These are phyloP conservation scores for Coniochaeta hoffmannii DNA, from an alignment of 2,329 filamentous ascomycete genomes.

Conservation along the genomic window DNA sequence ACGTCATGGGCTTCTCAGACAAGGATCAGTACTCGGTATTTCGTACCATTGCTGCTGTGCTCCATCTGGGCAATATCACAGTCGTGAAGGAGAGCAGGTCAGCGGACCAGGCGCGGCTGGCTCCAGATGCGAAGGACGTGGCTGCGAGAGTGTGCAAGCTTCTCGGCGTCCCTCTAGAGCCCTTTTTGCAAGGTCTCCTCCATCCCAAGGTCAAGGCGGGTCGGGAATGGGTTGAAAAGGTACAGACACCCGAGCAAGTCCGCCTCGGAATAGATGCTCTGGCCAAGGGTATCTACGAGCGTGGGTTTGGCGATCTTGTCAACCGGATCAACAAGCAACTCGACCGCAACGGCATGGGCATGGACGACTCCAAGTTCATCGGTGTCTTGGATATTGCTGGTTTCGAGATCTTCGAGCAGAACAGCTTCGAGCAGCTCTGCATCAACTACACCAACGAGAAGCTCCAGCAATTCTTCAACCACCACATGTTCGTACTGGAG, in stretches of 20 bases:
- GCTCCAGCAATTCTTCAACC: constrained; percentile 98
- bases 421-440: constrained; percentile 97
- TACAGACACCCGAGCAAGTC: constrained; percentile 95
- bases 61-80: constrained; percentile 87
- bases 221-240: constrained; percentile 96
- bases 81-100: constrained; percentile 87
- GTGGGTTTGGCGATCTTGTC: constrained; percentile 89
- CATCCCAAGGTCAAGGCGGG: constrained; percentile 94
- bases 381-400: constrained; percentile 98
- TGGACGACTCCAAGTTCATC: constrained; percentile 91
- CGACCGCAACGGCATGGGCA: constrained; percentile 72
- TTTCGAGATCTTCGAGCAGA: constrained; percentile 97
- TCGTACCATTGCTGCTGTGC: constrained; percentile 79
- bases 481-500: constrained; percentile 99
- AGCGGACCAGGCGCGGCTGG: constrained; percentile 81
- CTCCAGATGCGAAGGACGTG: constrained; percentile 65
- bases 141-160: constrained; percentile 75
- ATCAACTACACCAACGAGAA: constrained; percentile 99
- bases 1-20: constrained; percentile 86
- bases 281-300: constrained; percentile 95
- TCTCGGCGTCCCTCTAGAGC: constrained; percentile 75
- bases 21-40: constrained; percentile 79
- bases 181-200: constrained; percentile 80
- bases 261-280: constrained; percentile 83
- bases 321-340: constrained; percentile 86